Evolutionary conservation across 202 grass and related monocot genomes (phyloP), one percentile per base, ranked within the genome.

Genomic region (Tripidium arundinaceum): DNA sequence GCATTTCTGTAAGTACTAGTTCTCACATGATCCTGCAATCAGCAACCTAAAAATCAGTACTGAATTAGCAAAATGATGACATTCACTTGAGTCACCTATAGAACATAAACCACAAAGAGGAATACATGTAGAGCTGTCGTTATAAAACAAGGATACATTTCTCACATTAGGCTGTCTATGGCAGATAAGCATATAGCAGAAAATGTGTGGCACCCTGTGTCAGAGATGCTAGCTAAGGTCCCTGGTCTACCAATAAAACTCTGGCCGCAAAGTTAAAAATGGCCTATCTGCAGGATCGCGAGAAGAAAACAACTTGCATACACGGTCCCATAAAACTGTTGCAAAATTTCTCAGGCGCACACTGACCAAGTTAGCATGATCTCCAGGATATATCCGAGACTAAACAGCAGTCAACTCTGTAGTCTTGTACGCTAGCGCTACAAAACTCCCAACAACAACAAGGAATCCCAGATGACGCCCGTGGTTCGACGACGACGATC

Each of bases 1-100:
- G 96, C 96, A 90, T 91, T 82, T 90, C 74, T 89, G 74, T 99
- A 99, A 45, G 88, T 90, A 69, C 77, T 91, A 63, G 92, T 99
- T 78, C 92, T 86, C 74, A 91, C 96, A 83, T 88, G 86, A 86
- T 99, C 96, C 96, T 99, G 90, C 61, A 85, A 78, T 83, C 34
- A 83, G 15, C 31, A 82, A 74, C 62, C 64, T 40, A 78, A 79
- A 84, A n/a, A 68, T 86, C 19, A 89, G 50, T 62, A 54, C 57
- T 2, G 14, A 83, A 54, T 82, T 77, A 8, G 50, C 52, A 88
- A 80, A 57, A 43, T 6, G 14, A 70, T 62, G 31, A 55, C 36
- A 74, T 62, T 29, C 59, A 62, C 26, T 39, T 62, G 68, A 74
- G 62, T 50, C 68, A 57, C 50, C 52, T 37, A 52, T 27, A 63